phyloP scores from a whole-genome alignment of 2,329 filamentous ascomycete species.

The Fusarium brachygibbosum region DNA sequence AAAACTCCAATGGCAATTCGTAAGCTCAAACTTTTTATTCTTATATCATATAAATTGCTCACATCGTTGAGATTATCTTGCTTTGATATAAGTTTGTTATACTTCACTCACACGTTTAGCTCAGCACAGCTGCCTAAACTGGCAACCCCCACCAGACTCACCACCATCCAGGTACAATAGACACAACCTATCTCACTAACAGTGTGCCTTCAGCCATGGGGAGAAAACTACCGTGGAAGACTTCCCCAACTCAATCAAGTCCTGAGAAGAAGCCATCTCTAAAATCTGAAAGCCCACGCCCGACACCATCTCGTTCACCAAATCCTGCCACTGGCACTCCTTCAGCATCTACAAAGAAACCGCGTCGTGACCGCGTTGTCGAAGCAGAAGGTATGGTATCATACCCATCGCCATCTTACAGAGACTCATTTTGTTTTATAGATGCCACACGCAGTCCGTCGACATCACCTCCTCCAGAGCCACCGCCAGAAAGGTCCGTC shows the following conservation, averaged over 20 bases:
- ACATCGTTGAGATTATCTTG: not conserved
- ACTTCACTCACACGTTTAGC: slow-evolving; percentile 11
- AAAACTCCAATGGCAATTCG: too few relatives aligned
- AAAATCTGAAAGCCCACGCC: slow-evolving; percentile 25
- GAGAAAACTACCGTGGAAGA: slow-evolving; percentile 67
- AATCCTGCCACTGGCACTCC: slow-evolving; percentile 7
- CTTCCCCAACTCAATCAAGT: slow-evolving; percentile 37
- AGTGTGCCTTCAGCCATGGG: slow-evolving; percentile 57
- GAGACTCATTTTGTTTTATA: slow-evolving; percentile 10
- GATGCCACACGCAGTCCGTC: slow-evolving; percentile 57
- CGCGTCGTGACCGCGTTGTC: slow-evolving; percentile 41
- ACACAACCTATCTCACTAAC: slow-evolving; percentile 10
- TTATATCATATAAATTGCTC: not conserved
- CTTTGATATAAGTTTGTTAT: not conserved
- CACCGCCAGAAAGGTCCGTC: slow-evolving; percentile 61
- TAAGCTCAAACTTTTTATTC: not conserved
- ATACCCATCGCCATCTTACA: not conserved
- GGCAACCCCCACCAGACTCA: slow-evolving; percentile 22
- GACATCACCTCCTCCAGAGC: slow-evolving; percentile 65
- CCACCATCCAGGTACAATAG: slow-evolving; percentile 2
- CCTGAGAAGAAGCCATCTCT: slow-evolving; percentile 14
- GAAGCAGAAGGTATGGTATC: slow-evolving; percentile 44
- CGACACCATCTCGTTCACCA: slow-evolving; percentile 12
- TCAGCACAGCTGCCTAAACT: slow-evolving; percentile 19
- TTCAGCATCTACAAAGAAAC: slow-evolving; percentile 28